Percentiles rank a stretch among this genome's conserved stretches.
Evolutionary conservation across 2,329 filamentous ascomycete genomes (phyloP).

Genomic region (Aspergillus sp.): DNA sequence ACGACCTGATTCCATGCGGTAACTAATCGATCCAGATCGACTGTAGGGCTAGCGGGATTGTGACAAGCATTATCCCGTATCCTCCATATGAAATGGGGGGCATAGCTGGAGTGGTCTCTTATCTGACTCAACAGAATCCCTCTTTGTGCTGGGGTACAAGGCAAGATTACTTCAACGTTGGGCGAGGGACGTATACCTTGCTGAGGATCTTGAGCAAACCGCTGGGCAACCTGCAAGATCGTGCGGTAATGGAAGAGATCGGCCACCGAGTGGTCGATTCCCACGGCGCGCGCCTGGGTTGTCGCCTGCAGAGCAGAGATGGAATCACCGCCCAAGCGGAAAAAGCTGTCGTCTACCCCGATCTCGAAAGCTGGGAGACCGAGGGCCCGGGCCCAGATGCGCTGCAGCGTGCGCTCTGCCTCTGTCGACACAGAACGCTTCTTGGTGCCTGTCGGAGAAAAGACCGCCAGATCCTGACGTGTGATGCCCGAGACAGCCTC

Average conservation of each 20-base stretch:
- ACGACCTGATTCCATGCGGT: background rate
- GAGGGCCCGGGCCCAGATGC: background rate
- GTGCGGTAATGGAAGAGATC: background rate
- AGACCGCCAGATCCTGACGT: background rate
- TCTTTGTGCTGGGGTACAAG: background rate
- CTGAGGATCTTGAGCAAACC: background rate
- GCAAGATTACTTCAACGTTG: background rate
- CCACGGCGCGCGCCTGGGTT: background rate
- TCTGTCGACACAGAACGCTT: background rate
- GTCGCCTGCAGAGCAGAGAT: background rate
- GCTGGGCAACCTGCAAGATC: background rate
- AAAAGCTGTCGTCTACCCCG: background rate
- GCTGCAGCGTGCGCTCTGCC: background rate
- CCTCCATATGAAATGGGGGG: background rate
- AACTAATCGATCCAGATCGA: background rate
- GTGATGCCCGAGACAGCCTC: background rate
- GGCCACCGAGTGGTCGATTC: background rate
- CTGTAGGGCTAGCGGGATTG: background rate
- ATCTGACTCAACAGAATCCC: background rate
- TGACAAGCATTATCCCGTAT: background rate
- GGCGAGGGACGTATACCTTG: background rate
- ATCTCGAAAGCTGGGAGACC: background rate
- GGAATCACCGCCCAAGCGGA: background rate
- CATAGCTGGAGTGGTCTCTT: background rate
- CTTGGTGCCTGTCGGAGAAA: background rate